A percentile compares a stretch with the other conserved stretches of the same genome.
Evolutionary conservation across 1,284 basidiomycete genomes (phyloP).

Genomic region (Amylostereum chailletii): DNA sequence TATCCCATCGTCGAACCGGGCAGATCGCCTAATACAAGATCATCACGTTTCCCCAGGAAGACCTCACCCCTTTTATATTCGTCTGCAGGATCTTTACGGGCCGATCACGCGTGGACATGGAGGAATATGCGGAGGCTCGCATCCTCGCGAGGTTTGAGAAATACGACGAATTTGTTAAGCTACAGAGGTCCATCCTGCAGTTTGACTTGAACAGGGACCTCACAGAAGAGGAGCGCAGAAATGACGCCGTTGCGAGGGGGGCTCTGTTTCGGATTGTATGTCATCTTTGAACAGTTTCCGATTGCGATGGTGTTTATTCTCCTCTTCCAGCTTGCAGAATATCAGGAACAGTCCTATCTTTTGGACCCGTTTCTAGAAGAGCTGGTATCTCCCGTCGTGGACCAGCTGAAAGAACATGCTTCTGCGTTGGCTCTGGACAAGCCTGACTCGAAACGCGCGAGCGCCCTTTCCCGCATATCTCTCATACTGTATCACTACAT

Average conservation of each 20-base stretch:
- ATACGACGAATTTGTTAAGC: constrained; percentile 44
- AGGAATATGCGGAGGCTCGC: constrained; percentile 25
- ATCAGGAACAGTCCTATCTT: constrained; percentile 91
- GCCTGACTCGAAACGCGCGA: constrained; percentile 12
- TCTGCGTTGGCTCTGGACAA: constrained; percentile 34
- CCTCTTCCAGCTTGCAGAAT: constrained; percentile 65
- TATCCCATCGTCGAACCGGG: too few relatives aligned
- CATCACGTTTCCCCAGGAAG: too few relatives aligned
- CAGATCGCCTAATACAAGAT: too few relatives aligned
- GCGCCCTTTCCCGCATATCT: constrained; percentile 33
- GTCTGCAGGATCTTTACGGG: too few relatives aligned
- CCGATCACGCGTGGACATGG: constrained; percentile 4
- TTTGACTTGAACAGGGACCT: constrained; percentile 39
- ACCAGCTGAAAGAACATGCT: constrained; percentile 54
- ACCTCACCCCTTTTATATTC: too few relatives aligned
- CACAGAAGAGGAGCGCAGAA: constrained; percentile 36
- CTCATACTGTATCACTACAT: constrained; percentile 75
- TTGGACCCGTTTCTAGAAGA: constrained; percentile 92
- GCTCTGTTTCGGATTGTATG: constrained; percentile 32
- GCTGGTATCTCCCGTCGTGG: constrained; percentile 74
- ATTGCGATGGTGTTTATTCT: neutral
- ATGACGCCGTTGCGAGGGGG: constrained; percentile 21
- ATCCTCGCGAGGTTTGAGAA: constrained; percentile 53
- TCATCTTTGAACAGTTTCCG: constrained; percentile 7
- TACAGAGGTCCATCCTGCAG: constrained; percentile 45